Conservation (phyloP, 2,329 filamentous ascomycete genomes). For the Fusarium sp. region DNA sequence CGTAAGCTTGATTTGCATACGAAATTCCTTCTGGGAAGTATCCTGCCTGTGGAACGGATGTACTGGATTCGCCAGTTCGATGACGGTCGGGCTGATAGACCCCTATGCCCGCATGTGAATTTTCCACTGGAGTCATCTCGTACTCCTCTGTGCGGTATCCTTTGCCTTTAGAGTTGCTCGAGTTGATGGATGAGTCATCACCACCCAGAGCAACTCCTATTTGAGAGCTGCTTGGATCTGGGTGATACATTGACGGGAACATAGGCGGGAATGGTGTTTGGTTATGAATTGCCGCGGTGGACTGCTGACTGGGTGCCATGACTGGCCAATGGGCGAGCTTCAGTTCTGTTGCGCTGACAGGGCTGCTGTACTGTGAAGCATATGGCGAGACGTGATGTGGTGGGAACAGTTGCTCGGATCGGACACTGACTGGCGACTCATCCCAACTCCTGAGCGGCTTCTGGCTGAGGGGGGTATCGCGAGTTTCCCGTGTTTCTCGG, state of each 20-base stretch:
- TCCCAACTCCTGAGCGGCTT: neutral
- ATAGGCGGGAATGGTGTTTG: neutral
- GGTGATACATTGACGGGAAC: slow-evolving; percentile 8
- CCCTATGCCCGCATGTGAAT: neutral
- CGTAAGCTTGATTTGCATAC: neutral
- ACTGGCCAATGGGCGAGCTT: slow-evolving; percentile 7
- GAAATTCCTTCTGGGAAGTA: neutral
- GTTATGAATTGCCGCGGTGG: neutral
- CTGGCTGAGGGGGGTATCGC: neutral
- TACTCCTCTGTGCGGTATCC: neutral
- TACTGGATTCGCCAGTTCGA: slow-evolving; percentile 8
- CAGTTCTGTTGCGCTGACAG: slow-evolving; percentile 7
- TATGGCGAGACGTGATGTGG: slow-evolving; percentile 2
- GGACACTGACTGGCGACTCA: neutral
- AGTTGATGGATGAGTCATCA: slow-evolving; percentile 6
- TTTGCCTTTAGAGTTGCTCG: slow-evolving; percentile 1
- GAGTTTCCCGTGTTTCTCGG: neutral
- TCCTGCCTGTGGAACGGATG: neutral
- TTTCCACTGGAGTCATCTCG: slow-evolving; percentile 6
- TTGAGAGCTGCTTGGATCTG: slow-evolving; percentile 2
- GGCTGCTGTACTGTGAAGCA: slow-evolving; percentile 2
- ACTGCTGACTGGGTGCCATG: neutral
- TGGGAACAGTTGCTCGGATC: slow-evolving; percentile 2
- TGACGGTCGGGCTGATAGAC: neutral
- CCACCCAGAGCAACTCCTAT: slow-evolving; percentile 9